A percentile compares a stretch with the other conserved stretches of the same genome.
Conservation (phyloP, 176 grass and related monocot genomes). For the Zizania latifolia region DNA sequence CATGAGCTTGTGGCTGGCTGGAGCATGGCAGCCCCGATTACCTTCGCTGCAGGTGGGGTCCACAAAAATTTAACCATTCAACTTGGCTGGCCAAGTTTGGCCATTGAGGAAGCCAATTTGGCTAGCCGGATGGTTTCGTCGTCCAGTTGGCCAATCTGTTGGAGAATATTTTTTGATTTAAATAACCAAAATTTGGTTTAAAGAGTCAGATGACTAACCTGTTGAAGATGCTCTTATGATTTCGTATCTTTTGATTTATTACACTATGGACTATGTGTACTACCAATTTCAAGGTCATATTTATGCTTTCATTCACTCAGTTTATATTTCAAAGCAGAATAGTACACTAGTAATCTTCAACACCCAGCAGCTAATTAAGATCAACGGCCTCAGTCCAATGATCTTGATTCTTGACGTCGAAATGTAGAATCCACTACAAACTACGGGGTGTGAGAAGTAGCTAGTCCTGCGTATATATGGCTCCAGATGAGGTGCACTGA, state of each 20-base stretch:
- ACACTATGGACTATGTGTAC: neutral
- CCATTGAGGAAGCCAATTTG: too few species aligned
- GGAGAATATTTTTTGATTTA: neutral
- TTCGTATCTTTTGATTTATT: neutral
- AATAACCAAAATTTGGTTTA: too few species aligned
- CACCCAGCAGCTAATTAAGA: neutral
- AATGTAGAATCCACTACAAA: neutral
- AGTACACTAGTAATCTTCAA: neutral
- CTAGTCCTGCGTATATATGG: too few species aligned
- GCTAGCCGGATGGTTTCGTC: too few species aligned
- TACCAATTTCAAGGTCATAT: neutral
- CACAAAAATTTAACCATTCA: too few species aligned
- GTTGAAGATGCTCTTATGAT: neutral
- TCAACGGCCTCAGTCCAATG: neutral
- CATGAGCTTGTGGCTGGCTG: too few species aligned
- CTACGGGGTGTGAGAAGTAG: too few species aligned
- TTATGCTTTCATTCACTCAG: neutral
- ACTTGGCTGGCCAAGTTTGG: too few species aligned
- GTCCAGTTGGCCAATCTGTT: too few species aligned
- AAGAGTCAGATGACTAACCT: too few species aligned
- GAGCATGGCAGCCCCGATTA: too few species aligned
- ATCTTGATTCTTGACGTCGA: slow-evolving; percentile 14
- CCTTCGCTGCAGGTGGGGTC: too few species aligned
- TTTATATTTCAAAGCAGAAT: slow-evolving; percentile 11
- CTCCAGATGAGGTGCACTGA: neutral